Base-by-base conservation (phyloP, 2,329 filamentous ascomycete genomes). In the Alternaria panax region DNA sequence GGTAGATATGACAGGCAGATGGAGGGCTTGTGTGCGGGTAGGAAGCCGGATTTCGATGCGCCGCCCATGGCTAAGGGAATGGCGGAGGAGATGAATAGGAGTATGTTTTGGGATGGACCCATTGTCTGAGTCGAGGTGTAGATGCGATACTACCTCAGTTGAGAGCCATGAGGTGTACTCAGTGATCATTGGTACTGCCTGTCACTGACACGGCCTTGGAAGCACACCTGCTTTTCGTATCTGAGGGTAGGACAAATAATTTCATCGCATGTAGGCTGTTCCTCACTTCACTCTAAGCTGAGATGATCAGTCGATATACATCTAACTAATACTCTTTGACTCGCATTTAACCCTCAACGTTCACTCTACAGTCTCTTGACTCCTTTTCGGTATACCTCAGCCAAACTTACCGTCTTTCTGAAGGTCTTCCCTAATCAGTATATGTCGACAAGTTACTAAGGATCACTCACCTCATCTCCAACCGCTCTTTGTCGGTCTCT, bases 61-160 rank as follows among this genome's bases (percentile, higher is more conserved):
- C 61, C 63, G 45, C 73, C 73, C 25, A 22, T 70, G 41, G 73
- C 74, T 1, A 76, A 74, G 65, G 73, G 73, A 2, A 64, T 59
- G 46, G 59, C 73, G 38, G 69, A 70, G 57, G 74, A 76, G 62
- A 48, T 75, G 58, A 64, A 61, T 2, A 68, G 62, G 63, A 63
- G 65, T 3, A 61, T 76, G 65, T 77, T 77, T 38, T 76, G 72
- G 71, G 64, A 71, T 47, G 60, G 30, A 25, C 55, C 59, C 11
- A 72, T 75, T 42, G 57, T 68, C 25, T 69, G 45, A 66, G 58
- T 14, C 22, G 9, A 38, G 18, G 25, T 32, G 53, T 4, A 20
- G 0, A 25, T 38, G 27, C 30, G 14, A 20, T 22, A 4, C 18
- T 22, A 14, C 18, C 6, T 8, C 18, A 12, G 1, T 9, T 3